phyloP scores from a whole-genome alignment of 176 grass and related monocot genomes.

The Hordeum marinum region DNA sequence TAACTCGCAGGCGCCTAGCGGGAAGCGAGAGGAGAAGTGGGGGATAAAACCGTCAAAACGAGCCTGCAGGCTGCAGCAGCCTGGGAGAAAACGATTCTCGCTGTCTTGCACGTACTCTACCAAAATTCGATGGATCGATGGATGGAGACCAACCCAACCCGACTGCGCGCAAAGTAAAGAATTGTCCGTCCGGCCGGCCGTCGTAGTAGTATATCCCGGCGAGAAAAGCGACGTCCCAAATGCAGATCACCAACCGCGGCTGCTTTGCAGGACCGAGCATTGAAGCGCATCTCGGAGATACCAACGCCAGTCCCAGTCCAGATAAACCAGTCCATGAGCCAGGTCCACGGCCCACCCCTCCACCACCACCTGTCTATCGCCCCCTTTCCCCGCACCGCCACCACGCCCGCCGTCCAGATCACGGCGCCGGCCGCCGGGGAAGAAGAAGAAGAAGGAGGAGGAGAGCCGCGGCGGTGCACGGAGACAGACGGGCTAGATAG shows the following conservation, averaged over 20 bases:
- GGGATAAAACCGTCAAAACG: background rate
- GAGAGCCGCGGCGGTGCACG: no score
- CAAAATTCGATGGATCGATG: background rate
- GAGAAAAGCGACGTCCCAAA: background rate
- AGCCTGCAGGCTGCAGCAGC: background rate
- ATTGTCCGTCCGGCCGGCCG: background rate
- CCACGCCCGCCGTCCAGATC: background rate
- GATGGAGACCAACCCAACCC: background rate
- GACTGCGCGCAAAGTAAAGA: background rate
- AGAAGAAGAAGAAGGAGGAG: no score
- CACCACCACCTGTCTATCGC: conserved; percentile 2
- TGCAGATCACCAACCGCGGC: background rate
- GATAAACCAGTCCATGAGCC: conserved; percentile 8
- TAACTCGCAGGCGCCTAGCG: background rate
- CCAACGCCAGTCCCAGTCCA: background rate
- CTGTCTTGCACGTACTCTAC: background rate
- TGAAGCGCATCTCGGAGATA: background rate
- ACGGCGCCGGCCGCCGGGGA: background rate
- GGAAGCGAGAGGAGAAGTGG: background rate
- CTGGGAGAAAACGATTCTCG: background rate
- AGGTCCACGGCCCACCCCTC: conserved; percentile 26
- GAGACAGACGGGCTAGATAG: no score
- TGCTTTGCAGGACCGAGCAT: background rate
- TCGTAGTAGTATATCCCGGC: background rate
- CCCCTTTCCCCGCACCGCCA: background rate